These are phyloP conservation scores for Cadophora sp. DNA, from an alignment of 2,329 filamentous ascomycete species.

Conservation along the genomic window DNA sequence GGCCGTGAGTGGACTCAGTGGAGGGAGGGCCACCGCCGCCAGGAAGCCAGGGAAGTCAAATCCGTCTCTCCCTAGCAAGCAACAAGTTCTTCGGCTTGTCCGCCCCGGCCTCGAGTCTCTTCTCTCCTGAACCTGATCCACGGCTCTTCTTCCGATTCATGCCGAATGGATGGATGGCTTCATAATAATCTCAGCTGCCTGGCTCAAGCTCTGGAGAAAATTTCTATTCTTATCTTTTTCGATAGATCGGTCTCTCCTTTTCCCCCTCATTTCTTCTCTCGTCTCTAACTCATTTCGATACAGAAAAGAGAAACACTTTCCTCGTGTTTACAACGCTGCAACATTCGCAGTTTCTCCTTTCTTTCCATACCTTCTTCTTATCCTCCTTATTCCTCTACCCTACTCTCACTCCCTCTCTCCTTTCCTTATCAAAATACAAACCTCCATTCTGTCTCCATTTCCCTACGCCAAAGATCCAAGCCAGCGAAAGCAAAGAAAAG, in stretches of 20 bases:
- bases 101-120: not conserved
- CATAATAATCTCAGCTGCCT: not conserved
- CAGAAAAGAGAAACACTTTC: not conserved
- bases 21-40: not conserved
- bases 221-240: conserved; percentile 16
- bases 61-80: not conserved
- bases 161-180: not conserved
- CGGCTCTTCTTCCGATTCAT: not conserved
- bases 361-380: not conserved
- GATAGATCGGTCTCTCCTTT: conserved; percentile 7
- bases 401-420: not conserved
- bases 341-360: not conserved
- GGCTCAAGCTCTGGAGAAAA: not conserved
- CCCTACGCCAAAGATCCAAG: not conserved
- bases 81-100: conserved; percentile 13
- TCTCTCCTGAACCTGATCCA: not conserved
- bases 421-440: not conserved
- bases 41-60: not conserved
- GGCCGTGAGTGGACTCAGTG: not conserved
- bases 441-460: not conserved
- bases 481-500: not conserved
- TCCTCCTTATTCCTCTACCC: not conserved
- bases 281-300: no score
- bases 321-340: not conserved
- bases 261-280: not conserved